Base-by-base conservation (phyloP, 2,329 filamentous ascomycete species). In the Aspergillus vadensis region DNA sequence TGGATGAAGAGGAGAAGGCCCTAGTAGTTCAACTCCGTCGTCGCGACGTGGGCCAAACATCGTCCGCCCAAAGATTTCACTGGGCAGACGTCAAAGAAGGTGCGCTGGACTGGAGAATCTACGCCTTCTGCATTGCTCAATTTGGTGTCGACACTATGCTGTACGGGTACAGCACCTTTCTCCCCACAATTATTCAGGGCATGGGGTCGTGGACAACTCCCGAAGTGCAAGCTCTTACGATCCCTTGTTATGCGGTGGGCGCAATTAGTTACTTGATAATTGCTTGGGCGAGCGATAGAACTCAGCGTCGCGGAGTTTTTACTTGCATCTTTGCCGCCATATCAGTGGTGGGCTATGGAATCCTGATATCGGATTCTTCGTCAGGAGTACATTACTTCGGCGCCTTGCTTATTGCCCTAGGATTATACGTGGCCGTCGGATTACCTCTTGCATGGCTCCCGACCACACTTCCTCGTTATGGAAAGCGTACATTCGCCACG, bases 71-170 rank as follows among this genome's bases (percentile, higher is more conserved):
- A 41, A 75, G 82, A 27, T 85, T 87, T 65, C 81, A 86, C 65
- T 85, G 83, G 76, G 72, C 76, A 8, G 90, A 93, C 68, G 88
- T 91, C 69, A 77, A 82, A 64, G 84, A 84, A 58, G 89, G 87
- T 0, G 85, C 91, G 61, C 83, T 80, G 64, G 91, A 94, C 74
- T 92, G 89, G 89, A 92, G 90, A 72, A 85, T 91, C 23, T 91
- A 87, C 82, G 77, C 83, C 1, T 92, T 92, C 71, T 88, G 83
- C 64, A 73, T 86, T 39, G 88, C 81, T 5, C 88, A 91, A 72
- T 92, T 92, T 70, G 88, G 89, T 4, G 82, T 84, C 15, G 89
- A 92, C 69, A 91, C 88, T 1, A 90, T 92, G 85, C 81, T 93
- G 0, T 93, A 93, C 69, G 89, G 90, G 4, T 92, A 87, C 74